Percentiles rank a stretch among this genome's conserved stretches.
phyloP scores from a whole-genome alignment of 2,329 filamentous ascomycete genomes.

The Ophiostoma sp. region DNA sequence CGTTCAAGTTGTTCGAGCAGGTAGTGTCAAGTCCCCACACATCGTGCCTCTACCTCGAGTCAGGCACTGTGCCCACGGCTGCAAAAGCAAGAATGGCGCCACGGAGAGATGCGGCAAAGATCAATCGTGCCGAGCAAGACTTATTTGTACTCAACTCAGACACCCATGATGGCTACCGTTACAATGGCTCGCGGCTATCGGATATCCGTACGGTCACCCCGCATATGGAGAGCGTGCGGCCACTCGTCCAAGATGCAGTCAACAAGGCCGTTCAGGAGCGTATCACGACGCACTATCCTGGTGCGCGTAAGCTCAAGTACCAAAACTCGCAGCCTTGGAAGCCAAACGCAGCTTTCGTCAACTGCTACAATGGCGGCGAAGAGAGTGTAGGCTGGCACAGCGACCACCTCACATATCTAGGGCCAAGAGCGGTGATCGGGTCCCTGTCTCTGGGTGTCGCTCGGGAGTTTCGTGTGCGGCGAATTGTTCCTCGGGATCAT shows the following conservation, averaged over 20 bases:
- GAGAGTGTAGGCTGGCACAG: slow-evolving; percentile 89
- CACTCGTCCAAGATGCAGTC: slow-evolving; percentile 66
- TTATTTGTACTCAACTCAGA: slow-evolving; percentile 13
- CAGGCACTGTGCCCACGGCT: neutral
- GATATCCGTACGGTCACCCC: slow-evolving; percentile 74
- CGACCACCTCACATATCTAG: slow-evolving; percentile 89
- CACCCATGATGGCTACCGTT: slow-evolving; percentile 59
- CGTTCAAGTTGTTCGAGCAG: slow-evolving; percentile 81
- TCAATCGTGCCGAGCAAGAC: neutral
- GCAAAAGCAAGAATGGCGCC: neutral
- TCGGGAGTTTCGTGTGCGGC: slow-evolving; percentile 85
- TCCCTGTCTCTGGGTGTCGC: slow-evolving; percentile 85
- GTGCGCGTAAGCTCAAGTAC: slow-evolving; percentile 66
- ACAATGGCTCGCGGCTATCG: slow-evolving; percentile 71
- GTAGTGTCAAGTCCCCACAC: slow-evolving; percentile 83
- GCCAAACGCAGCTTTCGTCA: slow-evolving; percentile 89
- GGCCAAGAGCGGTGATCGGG: slow-evolving; percentile 81
- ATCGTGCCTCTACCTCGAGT: slow-evolving; percentile 72
- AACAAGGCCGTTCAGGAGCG: slow-evolving; percentile 70
- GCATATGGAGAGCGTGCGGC: slow-evolving; percentile 63
- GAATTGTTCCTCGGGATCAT: slow-evolving; percentile 56
- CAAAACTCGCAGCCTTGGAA: slow-evolving; percentile 70
- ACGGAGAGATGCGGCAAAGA: neutral
- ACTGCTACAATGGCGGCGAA: slow-evolving; percentile 78
- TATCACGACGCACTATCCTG: slow-evolving; percentile 62